A percentile compares a stretch with the other conserved stretches of the same genome.
phyloP scores from a whole-genome alignment of 371 early-diverging fungal genomes.

The Circinella umbellata region DNA sequence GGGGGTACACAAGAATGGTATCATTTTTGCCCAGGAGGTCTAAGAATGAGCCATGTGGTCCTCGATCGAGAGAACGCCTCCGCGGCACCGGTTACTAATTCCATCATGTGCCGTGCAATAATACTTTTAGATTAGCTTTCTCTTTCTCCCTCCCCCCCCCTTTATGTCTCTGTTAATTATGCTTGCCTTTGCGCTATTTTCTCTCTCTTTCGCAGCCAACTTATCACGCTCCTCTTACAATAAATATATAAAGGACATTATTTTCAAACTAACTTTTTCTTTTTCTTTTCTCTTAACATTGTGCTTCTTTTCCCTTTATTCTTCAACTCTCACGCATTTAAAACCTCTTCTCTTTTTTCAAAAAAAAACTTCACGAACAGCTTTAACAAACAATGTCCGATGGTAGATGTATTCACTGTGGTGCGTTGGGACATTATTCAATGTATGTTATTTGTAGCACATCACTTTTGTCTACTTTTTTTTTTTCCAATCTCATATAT shows the following conservation, averaged over 20 bases:
- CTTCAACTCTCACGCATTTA: no score
- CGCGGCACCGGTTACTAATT: background rate
- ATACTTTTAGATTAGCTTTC: no score
- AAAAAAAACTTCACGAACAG: background rate
- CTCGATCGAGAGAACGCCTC: constrained; percentile 10
- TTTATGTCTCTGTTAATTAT: background rate
- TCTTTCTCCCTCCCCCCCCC: no score
- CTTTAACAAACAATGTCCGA: constrained; percentile 25
- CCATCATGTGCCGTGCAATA: background rate
- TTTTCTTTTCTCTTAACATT: no score
- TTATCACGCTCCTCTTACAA: background rate
- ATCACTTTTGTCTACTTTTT: background rate
- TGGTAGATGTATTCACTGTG: constrained; percentile 55
- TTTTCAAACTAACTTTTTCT: no score
- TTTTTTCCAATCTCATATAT: background rate
- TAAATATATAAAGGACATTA: constrained; percentile 5
- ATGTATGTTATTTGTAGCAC: constrained; percentile 34
- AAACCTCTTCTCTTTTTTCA: background rate
- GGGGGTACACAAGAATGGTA: background rate
- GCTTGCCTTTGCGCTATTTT: background rate
- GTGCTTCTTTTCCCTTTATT: no score
- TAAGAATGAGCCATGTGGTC: constrained; percentile 1
- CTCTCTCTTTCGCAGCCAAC: background rate
- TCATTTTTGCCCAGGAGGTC: constrained; percentile 1
- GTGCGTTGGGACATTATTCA: constrained; percentile 51